A percentile compares a stretch with the other conserved stretches of the same genome.
These are phyloP conservation scores for Kodamaea jinghongensis DNA, from an alignment of 805 yeast species.

Conservation along the genomic window DNA sequence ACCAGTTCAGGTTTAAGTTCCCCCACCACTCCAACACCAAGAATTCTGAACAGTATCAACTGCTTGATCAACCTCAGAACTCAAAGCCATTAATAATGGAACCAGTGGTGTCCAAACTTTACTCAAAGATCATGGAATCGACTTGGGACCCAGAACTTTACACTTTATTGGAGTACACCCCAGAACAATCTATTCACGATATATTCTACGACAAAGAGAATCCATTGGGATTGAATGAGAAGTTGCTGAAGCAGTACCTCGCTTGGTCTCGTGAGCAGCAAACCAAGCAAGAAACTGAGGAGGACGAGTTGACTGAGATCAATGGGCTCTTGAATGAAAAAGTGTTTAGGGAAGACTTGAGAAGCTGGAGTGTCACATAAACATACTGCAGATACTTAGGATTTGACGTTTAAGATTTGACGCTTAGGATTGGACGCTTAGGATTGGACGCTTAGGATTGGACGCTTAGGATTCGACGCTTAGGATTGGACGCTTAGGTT, in stretches of 20 bases:
- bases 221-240: constrained; percentile 13
- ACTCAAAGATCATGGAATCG: constrained; percentile 53
- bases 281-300: constrained; percentile 15
- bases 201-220: constrained; percentile 63
- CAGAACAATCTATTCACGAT: constrained; percentile 71
- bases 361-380: constrained; percentile 35
- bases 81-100: constrained; percentile 30
- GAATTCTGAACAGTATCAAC: neutral
- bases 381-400: neutral
- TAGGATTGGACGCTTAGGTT: too few species aligned
- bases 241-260: constrained; percentile 12
- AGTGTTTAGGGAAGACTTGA: constrained; percentile 35
- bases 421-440: too few species aligned
- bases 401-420: neutral
- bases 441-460: too few species aligned
- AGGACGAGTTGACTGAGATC: constrained; percentile 18
- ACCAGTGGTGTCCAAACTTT: constrained; percentile 49
- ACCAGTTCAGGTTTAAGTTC: neutral
- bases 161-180: constrained; percentile 51
- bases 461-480: too few species aligned
- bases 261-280: constrained; percentile 10
- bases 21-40: neutral
- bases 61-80: constrained; percentile 2
- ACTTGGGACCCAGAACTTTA: constrained; percentile 57
- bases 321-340: constrained; percentile 41